A percentile compares a stretch with the other conserved stretches of the same genome.
Conservation (phyloP, 805 yeast species). For the Grigorovia humatica region DNA sequence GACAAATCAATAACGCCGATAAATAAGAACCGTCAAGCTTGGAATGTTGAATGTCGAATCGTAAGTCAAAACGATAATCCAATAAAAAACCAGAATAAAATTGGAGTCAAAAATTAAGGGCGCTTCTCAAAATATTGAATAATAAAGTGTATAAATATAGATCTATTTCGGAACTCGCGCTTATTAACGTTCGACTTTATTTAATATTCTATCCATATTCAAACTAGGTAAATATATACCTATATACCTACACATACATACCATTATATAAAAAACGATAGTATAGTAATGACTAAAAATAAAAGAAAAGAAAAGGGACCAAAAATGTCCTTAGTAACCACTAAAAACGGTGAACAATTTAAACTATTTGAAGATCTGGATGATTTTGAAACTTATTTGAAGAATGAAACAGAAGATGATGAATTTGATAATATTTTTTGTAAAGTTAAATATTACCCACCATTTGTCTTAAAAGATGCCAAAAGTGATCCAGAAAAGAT, state of each 20-base stretch:
- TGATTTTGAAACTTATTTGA: conserved; percentile 51
- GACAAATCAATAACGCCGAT: neutral
- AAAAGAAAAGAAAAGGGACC: conserved; percentile 24
- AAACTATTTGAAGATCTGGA: conserved; percentile 50
- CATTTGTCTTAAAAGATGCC: conserved; percentile 56
- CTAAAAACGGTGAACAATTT: conserved; percentile 22
- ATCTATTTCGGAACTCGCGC: too few relatives aligned
- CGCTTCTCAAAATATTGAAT: too few relatives aligned
- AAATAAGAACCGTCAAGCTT: too few relatives aligned
- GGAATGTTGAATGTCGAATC: too few relatives aligned
- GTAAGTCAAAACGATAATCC: too few relatives aligned
- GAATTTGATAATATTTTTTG: conserved; percentile 63
- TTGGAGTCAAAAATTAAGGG: too few relatives aligned
- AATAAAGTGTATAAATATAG: too few relatives aligned
- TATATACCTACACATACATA: neutral
- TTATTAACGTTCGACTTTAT: too few relatives aligned
- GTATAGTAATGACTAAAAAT: conserved; percentile 18
- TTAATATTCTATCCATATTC: too few relatives aligned
- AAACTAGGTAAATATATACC: neutral
- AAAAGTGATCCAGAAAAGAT: conserved; percentile 63
- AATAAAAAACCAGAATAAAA: too few relatives aligned
- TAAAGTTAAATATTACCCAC: conserved; percentile 58
- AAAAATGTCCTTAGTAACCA: conserved; percentile 20
- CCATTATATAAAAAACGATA: neutral
- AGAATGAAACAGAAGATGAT: conserved; percentile 68